Evolutionary conservation across 306 rosid genomes (phyloP), one percentile per base, ranked within the genome.

Genomic region (Castanopsis chinensis): DNA sequence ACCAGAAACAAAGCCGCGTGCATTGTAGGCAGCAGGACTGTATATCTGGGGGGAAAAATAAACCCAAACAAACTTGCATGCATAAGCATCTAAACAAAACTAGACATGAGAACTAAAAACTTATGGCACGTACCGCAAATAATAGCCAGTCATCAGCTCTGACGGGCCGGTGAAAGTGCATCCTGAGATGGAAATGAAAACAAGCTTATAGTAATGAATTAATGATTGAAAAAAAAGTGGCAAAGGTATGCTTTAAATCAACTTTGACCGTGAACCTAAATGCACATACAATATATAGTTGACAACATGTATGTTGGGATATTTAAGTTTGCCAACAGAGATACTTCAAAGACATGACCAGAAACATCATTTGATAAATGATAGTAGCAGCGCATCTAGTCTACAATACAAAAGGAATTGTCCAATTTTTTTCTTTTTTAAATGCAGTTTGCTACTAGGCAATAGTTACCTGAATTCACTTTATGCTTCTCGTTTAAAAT

Each of bases 111-210:
- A 59, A 63, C 27, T 53, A 63, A 70, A 55, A 20, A 59, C 51
- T 49, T 12, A 49, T 71, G 81, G 72, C 74, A 86, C 91, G 82
- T 76, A 95, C 99, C 86, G 84, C 98, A 84, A 81, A 88, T 64
- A 95, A 78, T 6, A 91, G 20, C 99, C 99, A 95, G 76, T 95
- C 98, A 85, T 95, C 98, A 43, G 98, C 99, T 89, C 90, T 91
- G 27, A 92, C 9, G 78, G 83, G 86, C 43, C 98, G 94, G 85
- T 95, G 98, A 84, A 95, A 95, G 96, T 98, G 93, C 85, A 95
- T 78, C 80, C 99, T 95, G 91, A 53, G 79, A 81, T 58, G 69
- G 74, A 56, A 81, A 58, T 25, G 11, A 56, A 84, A 59, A 59
- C 45, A 57, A 72, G 51, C 72, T 41, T 27, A 76, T n/a, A 18